These are phyloP conservation scores for Staphylotrichum tortipilum DNA, from an alignment of 495 filamentous ascomycete species.

Conservation along the genomic window DNA sequence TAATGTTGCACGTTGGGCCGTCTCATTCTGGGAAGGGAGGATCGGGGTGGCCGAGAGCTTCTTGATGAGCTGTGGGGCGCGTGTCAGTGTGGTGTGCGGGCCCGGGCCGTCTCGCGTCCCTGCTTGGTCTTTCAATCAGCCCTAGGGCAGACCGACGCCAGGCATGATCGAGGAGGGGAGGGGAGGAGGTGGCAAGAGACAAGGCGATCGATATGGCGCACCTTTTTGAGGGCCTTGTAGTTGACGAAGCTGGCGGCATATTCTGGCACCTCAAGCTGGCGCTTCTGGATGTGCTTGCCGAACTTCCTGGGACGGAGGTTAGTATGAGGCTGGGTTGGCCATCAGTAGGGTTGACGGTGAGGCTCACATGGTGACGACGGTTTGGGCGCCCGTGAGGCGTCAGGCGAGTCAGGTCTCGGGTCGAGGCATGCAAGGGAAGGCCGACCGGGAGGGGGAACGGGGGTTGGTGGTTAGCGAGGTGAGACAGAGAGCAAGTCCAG, in stretches of 20 bases:
- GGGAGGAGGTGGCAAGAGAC: no score
- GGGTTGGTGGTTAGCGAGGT: constrained; percentile 6
- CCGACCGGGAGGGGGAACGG: no score
- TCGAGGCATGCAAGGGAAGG: no score
- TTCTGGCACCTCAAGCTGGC: constrained; percentile 96
- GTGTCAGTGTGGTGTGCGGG: constrained; percentile 2
- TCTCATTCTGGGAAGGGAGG: constrained; percentile 62
- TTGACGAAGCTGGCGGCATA: constrained; percentile 99
- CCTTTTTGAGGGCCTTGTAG: constrained; percentile 98
- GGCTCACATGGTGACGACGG: constrained; percentile 8
- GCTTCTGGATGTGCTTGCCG: constrained; percentile 97
- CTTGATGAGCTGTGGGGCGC: constrained; percentile 77
- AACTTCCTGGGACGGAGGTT: constrained; percentile 68
- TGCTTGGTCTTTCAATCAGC: constrained; percentile 4
- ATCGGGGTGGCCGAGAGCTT: constrained; percentile 85
- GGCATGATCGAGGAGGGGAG: neutral
- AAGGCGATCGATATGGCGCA: constrained; percentile 36
- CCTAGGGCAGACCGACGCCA: constrained; percentile 5
- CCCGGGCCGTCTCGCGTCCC: neutral
- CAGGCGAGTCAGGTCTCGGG: neutral
- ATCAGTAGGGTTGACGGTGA: neutral
- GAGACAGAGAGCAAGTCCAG: neutral
- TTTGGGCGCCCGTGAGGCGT: constrained; percentile 1
- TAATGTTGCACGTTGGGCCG: constrained; percentile 33
- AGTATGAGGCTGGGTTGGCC: neutral